Evolutionary conservation across 345 rosid species (phyloP).

Genomic region (Pelargonium nanum): DNA sequence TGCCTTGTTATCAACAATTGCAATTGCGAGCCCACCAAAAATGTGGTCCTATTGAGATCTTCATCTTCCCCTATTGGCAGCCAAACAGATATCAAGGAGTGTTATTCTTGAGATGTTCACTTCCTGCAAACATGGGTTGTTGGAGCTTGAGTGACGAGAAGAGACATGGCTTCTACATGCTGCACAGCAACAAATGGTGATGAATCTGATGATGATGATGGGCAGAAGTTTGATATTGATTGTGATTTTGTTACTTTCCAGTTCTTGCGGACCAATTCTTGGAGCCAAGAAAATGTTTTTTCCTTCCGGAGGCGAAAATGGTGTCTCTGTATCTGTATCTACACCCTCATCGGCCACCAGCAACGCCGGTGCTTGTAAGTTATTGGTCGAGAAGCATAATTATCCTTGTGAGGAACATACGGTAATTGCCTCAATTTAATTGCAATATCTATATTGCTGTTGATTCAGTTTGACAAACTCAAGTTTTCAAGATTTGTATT

Average conservation of each 20-base stretch:
- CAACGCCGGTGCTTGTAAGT: slow-evolving; percentile 24
- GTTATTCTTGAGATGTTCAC: neutral
- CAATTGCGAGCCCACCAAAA: too few relatives aligned
- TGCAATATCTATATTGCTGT: neutral
- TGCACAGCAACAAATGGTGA: neutral
- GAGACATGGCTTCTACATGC: neutral
- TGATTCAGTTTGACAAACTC: neutral
- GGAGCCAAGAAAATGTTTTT: slow-evolving; percentile 10
- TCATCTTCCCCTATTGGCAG: neutral
- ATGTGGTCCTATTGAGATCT: neutral
- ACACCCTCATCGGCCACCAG: slow-evolving; percentile 5
- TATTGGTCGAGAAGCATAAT: slow-evolving; percentile 24
- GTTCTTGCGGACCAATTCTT: slow-evolving; percentile 16
- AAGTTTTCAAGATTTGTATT: neutral
- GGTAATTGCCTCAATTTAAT: slow-evolving; percentile 10
- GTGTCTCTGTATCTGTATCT: slow-evolving; percentile 1
- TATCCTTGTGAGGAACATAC: slow-evolving; percentile 29
- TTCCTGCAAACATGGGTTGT: neutral
- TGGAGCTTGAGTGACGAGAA: neutral
- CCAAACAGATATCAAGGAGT: neutral
- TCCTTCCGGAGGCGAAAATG: slow-evolving; percentile 2
- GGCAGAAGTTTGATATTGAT: slow-evolving; percentile 6
- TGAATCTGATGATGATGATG: slow-evolving; percentile 7
- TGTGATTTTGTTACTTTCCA: slow-evolving; percentile 5
- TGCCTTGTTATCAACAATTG: too few relatives aligned